These are phyloP conservation scores for Penicillium dipodomyicola DNA, from an alignment of 495 filamentous ascomycete species.

Conservation along the genomic window DNA sequence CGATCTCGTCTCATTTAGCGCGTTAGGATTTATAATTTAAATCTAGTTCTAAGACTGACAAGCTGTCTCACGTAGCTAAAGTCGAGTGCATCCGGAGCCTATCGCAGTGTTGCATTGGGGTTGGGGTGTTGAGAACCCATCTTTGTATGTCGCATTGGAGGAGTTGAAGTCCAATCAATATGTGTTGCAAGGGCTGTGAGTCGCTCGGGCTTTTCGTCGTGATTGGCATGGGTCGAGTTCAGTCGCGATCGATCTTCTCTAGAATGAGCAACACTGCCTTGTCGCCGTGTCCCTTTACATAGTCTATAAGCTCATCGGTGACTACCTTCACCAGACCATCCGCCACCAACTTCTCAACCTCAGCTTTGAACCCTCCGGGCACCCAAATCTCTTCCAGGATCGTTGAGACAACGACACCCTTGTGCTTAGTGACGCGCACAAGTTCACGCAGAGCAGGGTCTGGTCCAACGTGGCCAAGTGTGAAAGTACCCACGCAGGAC, in stretches of 20 bases:
- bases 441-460: slow-evolving; percentile 43
- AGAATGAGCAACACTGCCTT: slow-evolving; percentile 37
- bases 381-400: slow-evolving; percentile 44
- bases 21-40: not conserved
- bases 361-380: slow-evolving; percentile 36
- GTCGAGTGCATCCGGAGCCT: not conserved
- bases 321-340: slow-evolving; percentile 31
- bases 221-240: slow-evolving; percentile 11
- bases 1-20: not conserved
- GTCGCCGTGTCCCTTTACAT: slow-evolving; percentile 39
- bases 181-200: not conserved
- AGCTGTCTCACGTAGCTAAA: not conserved
- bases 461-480: slow-evolving; percentile 47
- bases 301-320: slow-evolving; percentile 37
- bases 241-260: slow-evolving; percentile 27
- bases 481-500: slow-evolving; percentile 48
- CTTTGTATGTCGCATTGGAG: slow-evolving; percentile 6
- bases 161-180: slow-evolving; percentile 5
- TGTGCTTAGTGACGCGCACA: slow-evolving; percentile 35
- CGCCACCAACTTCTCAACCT: slow-evolving; percentile 35
- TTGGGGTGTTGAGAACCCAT: slow-evolving; percentile 6
- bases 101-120: slow-evolving; percentile 11
- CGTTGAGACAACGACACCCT: slow-evolving; percentile 44
- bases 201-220: slow-evolving; percentile 6
- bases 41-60: not conserved